Percentiles rank a stretch among this genome's conserved stretches.
phyloP scores from a whole-genome alignment of 73 alveolate species.

The Paramecium sexaurelia region DNA sequence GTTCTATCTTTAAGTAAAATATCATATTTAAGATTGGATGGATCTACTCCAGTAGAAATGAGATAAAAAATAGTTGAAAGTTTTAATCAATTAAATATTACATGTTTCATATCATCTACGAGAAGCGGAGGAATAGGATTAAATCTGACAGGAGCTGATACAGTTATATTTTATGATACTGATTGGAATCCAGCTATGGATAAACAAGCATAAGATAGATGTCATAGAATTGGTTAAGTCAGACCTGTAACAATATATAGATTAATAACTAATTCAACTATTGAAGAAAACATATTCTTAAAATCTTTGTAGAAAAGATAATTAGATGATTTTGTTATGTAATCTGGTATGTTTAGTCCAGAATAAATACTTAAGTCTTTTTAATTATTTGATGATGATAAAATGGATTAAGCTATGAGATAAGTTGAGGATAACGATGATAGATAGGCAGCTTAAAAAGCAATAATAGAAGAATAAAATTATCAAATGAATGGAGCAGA shows the following conservation, averaged over 20 bases:
- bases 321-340: constrained; percentile 66
- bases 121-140: constrained; percentile 99
- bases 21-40: constrained; percentile 99
- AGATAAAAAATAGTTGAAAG: constrained; percentile 95
- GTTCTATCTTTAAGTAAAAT: constrained; percentile 93
- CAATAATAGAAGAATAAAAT: constrained; percentile 59
- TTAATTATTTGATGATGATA: constrained; percentile 36
- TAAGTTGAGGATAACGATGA: constrained; percentile 67
- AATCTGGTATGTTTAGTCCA: constrained; percentile 66
- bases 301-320: constrained; percentile 64
- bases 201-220: constrained; percentile 99
- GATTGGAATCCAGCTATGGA: constrained; percentile 99
- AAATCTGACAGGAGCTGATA: constrained; percentile 99
- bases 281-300: constrained; percentile 63
- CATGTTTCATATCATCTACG: constrained; percentile 98
- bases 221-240: constrained; percentile 99
- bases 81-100: constrained; percentile 93
- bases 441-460: constrained; percentile 56
- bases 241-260: constrained; percentile 99
- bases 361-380: constrained; percentile 15
- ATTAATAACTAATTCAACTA: constrained; percentile 75
- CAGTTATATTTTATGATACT: constrained; percentile 99
- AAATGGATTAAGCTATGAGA: constrained; percentile 58
- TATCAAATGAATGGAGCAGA: constrained; percentile 58
- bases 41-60: constrained; percentile 96